phyloP scores from a whole-genome alignment of 805 yeast species.

The Candida loeiensis region DNA sequence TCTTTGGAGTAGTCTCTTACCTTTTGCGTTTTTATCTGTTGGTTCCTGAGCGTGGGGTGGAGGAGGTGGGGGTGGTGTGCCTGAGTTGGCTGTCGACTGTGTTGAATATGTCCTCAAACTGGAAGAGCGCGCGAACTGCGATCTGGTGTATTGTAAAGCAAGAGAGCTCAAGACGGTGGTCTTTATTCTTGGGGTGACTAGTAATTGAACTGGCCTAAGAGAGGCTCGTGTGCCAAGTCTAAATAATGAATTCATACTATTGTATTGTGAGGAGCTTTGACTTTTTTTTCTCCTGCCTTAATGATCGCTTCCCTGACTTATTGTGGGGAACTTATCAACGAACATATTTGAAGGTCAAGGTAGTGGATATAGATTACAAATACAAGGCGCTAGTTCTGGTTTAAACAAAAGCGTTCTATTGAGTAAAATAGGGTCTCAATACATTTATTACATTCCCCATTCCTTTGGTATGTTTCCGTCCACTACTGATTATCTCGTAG shows the following conservation, averaged over 20 bases:
- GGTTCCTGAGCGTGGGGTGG: constrained; percentile 39
- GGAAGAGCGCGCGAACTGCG: not conserved
- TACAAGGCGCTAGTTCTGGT: too few species aligned
- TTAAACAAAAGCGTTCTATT: too few species aligned
- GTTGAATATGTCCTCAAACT: constrained; percentile 5
- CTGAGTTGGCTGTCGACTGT: too few species aligned
- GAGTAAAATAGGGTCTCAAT: too few species aligned
- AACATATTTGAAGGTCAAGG: not conserved
- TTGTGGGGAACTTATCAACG: not conserved
- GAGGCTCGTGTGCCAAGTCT: constrained; percentile 6
- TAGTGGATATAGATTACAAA: too few species aligned
- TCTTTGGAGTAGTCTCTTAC: constrained; percentile 41
- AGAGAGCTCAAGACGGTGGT: not conserved
- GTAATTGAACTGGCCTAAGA: constrained; percentile 4
- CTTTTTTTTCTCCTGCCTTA: not conserved
- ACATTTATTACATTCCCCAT: too few species aligned
- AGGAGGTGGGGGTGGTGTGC: constrained; percentile 28
- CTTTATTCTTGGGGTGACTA: not conserved
- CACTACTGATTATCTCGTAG: not conserved
- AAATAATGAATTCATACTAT: constrained; percentile 5
- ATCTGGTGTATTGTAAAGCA: not conserved
- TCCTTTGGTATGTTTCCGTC: too few species aligned
- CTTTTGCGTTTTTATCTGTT: constrained; percentile 37
- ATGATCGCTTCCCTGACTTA: not conserved
- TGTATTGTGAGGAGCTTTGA: not conserved